Conservation (phyloP, 2,329 filamentous ascomycete genomes). For the Neofusicoccum sp. region DNA sequence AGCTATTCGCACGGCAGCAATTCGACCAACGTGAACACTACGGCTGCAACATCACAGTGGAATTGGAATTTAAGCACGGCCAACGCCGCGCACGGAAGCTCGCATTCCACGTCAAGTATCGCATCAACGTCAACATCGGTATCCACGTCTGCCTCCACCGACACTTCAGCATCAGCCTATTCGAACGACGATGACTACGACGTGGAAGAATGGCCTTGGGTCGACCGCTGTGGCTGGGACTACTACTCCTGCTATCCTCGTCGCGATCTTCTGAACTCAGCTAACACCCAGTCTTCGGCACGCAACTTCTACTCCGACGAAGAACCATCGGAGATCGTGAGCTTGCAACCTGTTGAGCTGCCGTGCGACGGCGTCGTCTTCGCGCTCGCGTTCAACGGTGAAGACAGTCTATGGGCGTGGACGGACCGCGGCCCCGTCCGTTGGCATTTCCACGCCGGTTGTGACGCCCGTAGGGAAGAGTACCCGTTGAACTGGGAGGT, state of each 20-base stretch:
- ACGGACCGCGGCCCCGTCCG: slow-evolving; percentile 26
- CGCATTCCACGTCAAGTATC: not conserved
- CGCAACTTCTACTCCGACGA: not conserved
- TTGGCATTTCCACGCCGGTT: slow-evolving; percentile 24
- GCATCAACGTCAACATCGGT: not conserved
- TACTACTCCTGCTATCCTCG: slow-evolving; percentile 11
- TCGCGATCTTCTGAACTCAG: slow-evolving; percentile 23
- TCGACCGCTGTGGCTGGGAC: slow-evolving; percentile 13
- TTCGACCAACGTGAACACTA: not conserved
- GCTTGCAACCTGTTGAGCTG: slow-evolving; percentile 27
- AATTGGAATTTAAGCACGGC: not conserved
- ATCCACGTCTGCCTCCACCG: not conserved
- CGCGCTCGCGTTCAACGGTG: slow-evolving; percentile 25
- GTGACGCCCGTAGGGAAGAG: not conserved
- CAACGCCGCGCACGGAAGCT: not conserved
- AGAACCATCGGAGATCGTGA: slow-evolving; percentile 21
- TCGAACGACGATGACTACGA: not conserved
- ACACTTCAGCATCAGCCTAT: not conserved
- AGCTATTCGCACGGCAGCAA: not conserved
- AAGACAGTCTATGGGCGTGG: slow-evolving; percentile 30
- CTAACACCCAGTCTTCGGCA: not conserved
- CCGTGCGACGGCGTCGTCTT: slow-evolving; percentile 25
- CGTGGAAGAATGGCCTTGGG: slow-evolving; percentile 4
- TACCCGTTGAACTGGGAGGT: not conserved
- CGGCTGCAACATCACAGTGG: not conserved